Evolutionary conservation across 2,329 filamentous ascomycete genomes (phyloP).

Genomic region (Anthostomella pinea): DNA sequence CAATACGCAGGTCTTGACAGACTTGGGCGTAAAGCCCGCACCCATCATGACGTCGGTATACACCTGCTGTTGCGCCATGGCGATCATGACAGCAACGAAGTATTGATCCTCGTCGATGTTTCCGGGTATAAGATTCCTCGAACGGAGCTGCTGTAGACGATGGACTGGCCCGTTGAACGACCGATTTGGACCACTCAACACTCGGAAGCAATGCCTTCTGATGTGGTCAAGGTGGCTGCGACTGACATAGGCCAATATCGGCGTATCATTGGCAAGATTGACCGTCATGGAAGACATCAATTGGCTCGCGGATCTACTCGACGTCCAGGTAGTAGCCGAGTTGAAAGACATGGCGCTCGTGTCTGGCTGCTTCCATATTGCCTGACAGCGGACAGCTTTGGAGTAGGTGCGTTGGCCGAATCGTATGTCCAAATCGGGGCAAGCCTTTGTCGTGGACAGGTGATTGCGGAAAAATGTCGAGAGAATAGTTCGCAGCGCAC

Average conservation of each 20-base stretch:
- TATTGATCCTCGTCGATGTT: constrained; percentile 52
- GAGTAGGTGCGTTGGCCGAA: constrained; percentile 47
- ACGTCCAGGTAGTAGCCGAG: constrained; percentile 33
- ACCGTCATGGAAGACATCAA: constrained; percentile 20
- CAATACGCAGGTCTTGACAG: constrained; percentile 50
- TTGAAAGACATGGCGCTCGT: constrained; percentile 31
- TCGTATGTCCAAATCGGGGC: constrained; percentile 45
- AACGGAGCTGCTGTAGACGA: constrained; percentile 45
- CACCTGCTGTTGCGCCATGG: constrained; percentile 56
- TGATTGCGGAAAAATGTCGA: constrained; percentile 40
- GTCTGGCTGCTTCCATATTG: constrained; percentile 47
- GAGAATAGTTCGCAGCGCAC: constrained; percentile 44
- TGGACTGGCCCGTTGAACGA: constrained; percentile 46
- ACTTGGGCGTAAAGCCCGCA: constrained; percentile 28
- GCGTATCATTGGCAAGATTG: constrained; percentile 26
- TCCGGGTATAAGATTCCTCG: constrained; percentile 45
- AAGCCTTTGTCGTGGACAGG: constrained; percentile 30
- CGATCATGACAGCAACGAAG: constrained; percentile 50
- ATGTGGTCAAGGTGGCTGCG: constrained; percentile 44
- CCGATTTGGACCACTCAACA: constrained; percentile 39
- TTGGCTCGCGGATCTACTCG: constrained; percentile 31
- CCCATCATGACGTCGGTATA: constrained; percentile 34
- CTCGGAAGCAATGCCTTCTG: constrained; percentile 46
- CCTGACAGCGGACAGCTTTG: constrained; percentile 45
- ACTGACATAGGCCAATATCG: constrained; percentile 47